These are phyloP conservation scores for Tylopilus sp. DNA, from an alignment of 768 basidiomycete species.

Conservation along the genomic window DNA sequence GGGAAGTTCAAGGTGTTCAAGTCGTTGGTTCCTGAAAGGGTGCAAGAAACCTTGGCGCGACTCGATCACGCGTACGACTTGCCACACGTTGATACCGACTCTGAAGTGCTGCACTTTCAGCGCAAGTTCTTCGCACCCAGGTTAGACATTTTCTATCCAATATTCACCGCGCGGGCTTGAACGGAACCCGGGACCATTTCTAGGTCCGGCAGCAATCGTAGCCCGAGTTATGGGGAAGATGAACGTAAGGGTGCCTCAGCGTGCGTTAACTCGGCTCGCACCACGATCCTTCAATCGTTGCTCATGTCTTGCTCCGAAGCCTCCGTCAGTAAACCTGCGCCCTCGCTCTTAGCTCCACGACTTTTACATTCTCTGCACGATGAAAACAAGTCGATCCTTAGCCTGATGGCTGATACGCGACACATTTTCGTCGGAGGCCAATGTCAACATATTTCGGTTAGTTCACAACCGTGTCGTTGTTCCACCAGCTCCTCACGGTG, in stretches of 20 bases:
- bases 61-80: no score
- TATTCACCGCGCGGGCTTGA: neutral
- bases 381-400: constrained; percentile 65
- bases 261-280: constrained; percentile 17
- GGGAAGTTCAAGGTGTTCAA: no score
- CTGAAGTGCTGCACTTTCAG: no score
- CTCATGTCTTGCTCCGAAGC: constrained; percentile 35
- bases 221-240: neutral
- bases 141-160: neutral
- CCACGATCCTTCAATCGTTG: neutral
- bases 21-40: no score
- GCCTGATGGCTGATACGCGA: constrained; percentile 65
- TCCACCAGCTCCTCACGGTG: neutral
- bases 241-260: constrained; percentile 20
- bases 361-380: constrained; percentile 72
- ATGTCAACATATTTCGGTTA: constrained; percentile 68
- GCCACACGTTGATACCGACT: no score
- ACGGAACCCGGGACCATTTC: constrained; percentile 4
- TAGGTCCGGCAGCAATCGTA: neutral
- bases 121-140: neutral
- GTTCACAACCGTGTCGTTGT: constrained; percentile 16
- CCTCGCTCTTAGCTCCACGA: constrained; percentile 43
- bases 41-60: no score
- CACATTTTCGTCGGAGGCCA: constrained; percentile 86
- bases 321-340: constrained; percentile 57